Percentiles rank a stretch among this genome's conserved stretches.
Conservation (phyloP, 1,284 basidiomycete genomes). For the Tremellales sp. region DNA sequence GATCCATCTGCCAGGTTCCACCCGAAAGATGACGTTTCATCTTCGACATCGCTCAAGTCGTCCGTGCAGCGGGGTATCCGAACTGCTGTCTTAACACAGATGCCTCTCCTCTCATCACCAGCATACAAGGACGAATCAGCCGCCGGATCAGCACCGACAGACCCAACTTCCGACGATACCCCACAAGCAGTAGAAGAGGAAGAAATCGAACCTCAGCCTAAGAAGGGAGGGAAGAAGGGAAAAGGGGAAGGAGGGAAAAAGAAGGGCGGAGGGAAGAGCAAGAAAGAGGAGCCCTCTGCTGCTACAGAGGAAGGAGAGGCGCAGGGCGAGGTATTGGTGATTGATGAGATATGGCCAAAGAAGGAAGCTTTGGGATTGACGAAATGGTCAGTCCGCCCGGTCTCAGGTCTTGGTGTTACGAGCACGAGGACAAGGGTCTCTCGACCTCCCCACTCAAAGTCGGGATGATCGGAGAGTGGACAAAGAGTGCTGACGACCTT, state of each 20-base stretch:
- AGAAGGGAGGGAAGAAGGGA: slow-evolving; percentile 27
- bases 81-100: slow-evolving; percentile 71
- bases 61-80: slow-evolving; percentile 90
- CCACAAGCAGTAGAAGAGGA: not conserved
- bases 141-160: slow-evolving; percentile 4
- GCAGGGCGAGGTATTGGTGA: slow-evolving; percentile 57
- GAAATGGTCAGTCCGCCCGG: slow-evolving; percentile 71
- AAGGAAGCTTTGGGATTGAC: slow-evolving; percentile 89
- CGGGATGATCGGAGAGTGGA: not conserved
- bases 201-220: slow-evolving; percentile 12
- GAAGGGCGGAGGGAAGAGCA: slow-evolving; percentile 38
- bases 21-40: slow-evolving; percentile 79
- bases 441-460: not conserved
- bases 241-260: slow-evolving; percentile 38
- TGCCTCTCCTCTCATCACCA: slow-evolving; percentile 59
- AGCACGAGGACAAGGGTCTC: too few species aligned
- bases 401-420: not conserved
- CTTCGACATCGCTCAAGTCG: slow-evolving; percentile 91
- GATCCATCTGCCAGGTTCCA: slow-evolving; percentile 81
- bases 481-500: too few species aligned
- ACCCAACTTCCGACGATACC: slow-evolving; percentile 1
- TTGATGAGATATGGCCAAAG: slow-evolving; percentile 97
- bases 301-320: slow-evolving; percentile 49
- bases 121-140: slow-evolving; percentile 27
- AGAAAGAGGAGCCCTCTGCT: slow-evolving; percentile 51